phyloP scores from a whole-genome alignment of 164 flowering plant genomes.

The Nymphaea thermarum region DNA sequence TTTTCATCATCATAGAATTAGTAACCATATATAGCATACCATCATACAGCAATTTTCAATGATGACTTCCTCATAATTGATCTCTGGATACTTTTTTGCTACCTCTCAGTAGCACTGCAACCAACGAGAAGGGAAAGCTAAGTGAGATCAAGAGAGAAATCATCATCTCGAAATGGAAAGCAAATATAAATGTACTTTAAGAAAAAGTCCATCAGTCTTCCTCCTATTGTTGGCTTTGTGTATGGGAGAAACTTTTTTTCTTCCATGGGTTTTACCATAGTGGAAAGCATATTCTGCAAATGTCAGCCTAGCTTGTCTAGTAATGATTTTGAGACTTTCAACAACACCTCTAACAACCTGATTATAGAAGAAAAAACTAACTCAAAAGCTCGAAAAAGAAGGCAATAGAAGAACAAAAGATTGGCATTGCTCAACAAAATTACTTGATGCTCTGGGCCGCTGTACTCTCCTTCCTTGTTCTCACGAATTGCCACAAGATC shows the following conservation, averaged over 20 bases:
- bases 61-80: background rate
- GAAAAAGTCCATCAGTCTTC: constrained; percentile 1
- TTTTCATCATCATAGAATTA: background rate
- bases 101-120: background rate
- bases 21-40: background rate
- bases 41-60: constrained; percentile 1
- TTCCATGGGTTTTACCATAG: background rate
- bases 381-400: background rate
- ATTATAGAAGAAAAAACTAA: background rate
- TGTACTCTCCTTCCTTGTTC: background rate
- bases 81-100: background rate
- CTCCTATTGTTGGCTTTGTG: constrained; percentile 1
- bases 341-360: constrained; percentile 1
- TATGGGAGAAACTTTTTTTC: background rate
- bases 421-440: background rate
- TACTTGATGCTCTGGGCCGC: background rate
- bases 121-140: background rate
- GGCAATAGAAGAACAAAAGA: background rate
- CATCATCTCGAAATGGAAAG: background rate
- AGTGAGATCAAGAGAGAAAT: background rate
- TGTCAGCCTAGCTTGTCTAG: background rate
- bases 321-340: background rate
- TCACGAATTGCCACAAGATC: background rate
- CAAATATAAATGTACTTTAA: background rate
- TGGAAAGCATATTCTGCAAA: background rate